Evolutionary conservation across 2,329 filamentous ascomycete species (phyloP).

Genomic region (Fusarium udum): DNA sequence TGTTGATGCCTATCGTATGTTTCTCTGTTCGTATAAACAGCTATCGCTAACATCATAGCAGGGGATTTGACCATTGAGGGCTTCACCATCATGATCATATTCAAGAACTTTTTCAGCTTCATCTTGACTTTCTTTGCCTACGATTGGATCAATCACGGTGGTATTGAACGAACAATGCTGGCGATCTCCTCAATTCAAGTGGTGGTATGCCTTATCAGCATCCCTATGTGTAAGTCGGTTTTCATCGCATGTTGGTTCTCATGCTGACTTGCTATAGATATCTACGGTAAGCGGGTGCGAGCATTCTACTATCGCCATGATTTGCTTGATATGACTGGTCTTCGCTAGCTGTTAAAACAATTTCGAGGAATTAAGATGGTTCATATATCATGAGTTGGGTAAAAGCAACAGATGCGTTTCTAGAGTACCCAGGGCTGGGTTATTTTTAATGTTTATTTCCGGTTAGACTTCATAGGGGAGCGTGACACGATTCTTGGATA

Average conservation of each 20-base stretch:
- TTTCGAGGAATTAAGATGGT: slow-evolving; percentile 11
- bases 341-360: slow-evolving; percentile 35
- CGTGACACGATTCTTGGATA: not conserved
- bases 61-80: slow-evolving; percentile 85
- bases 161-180: slow-evolving; percentile 72
- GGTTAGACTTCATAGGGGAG: not conserved
- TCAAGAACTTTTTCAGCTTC: slow-evolving; percentile 95
- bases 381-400: slow-evolving; percentile 11
- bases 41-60: slow-evolving; percentile 44
- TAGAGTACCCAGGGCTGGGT: not conserved
- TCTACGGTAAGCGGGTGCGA: slow-evolving; percentile 81
- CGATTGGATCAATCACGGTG: slow-evolving; percentile 77
- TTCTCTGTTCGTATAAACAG: not conserved
- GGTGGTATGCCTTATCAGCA: slow-evolving; percentile 75
- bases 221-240: slow-evolving; percentile 85
- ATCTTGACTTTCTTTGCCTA: slow-evolving; percentile 85
- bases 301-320: slow-evolving; percentile 81
- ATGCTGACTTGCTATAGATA: slow-evolving; percentile 59
- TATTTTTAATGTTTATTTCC: slow-evolving; percentile 13
- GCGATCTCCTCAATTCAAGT: slow-evolving; percentile 81
- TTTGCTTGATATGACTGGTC: slow-evolving; percentile 59
- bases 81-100: slow-evolving; percentile 89
- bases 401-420: not conserved
- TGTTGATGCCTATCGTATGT: slow-evolving; percentile 88
- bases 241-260: slow-evolving; percentile 25